Percentiles rank a stretch among this genome's conserved stretches.
Evolutionary conservation across 2,329 filamentous ascomycete species (phyloP).

Genomic region (Sporothrix globosa): DNA sequence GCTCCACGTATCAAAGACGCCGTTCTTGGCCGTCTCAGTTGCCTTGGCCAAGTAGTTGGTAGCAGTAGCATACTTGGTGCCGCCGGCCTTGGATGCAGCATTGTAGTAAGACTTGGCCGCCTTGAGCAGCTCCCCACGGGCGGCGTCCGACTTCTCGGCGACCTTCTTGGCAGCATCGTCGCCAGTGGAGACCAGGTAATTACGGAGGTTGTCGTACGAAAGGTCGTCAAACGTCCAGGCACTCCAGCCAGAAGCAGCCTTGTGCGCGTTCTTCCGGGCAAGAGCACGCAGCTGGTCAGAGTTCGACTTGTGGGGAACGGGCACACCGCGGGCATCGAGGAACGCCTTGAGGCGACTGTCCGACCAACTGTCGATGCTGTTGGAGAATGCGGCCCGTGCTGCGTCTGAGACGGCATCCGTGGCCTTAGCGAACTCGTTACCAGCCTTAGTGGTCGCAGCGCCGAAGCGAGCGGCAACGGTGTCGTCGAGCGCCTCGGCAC

Average conservation of each 20-base stretch:
- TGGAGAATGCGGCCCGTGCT: constrained; percentile 68
- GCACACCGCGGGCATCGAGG: constrained; percentile 74
- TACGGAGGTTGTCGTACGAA: constrained; percentile 69
- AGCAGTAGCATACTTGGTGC: constrained; percentile 64
- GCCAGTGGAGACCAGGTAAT: constrained; percentile 57
- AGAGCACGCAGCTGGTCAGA: constrained; percentile 72
- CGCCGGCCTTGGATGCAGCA: constrained; percentile 62
- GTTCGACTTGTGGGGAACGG: constrained; percentile 72
- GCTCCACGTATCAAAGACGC: constrained; percentile 73
- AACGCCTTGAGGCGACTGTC: constrained; percentile 77
- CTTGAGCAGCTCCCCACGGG: constrained; percentile 72
- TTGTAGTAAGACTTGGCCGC: constrained; percentile 65
- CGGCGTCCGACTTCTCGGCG: constrained; percentile 64
- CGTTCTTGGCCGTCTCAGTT: constrained; percentile 66
- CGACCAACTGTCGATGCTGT: constrained; percentile 66
- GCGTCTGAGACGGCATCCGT: constrained; percentile 68
- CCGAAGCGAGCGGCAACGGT: constrained; percentile 64
- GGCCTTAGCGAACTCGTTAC: constrained; percentile 75
- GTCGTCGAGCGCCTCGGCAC: constrained; percentile 70
- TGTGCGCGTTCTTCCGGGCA: constrained; percentile 73
- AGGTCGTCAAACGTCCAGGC: constrained; percentile 82
- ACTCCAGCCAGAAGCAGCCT: constrained; percentile 67
- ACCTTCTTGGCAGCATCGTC: constrained; percentile 61
- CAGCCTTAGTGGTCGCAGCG: constrained; percentile 73
- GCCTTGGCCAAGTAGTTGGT: constrained; percentile 71